Percentiles rank a stretch among this genome's conserved stretches.
Evolutionary conservation across 345 rosid genomes (phyloP).

Genomic region (Arabidopsis thaliana): DNA sequence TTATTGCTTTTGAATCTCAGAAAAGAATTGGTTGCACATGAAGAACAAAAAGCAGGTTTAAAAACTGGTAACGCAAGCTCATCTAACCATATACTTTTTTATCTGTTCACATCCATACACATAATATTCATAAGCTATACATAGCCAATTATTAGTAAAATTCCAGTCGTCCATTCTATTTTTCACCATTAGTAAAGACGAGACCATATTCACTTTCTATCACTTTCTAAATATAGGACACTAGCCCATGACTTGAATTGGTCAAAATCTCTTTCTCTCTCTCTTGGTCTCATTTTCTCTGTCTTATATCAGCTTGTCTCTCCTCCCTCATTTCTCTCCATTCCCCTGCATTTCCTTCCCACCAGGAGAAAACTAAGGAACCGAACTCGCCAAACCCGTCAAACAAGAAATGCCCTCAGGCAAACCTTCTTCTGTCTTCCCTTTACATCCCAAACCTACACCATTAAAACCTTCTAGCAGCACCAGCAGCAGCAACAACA

Average conservation of each 20-base stretch:
- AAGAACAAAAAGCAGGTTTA: not conserved
- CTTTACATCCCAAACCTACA: constrained; percentile 46
- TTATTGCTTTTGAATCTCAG: constrained; percentile 20
- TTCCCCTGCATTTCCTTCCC: constrained; percentile 48
- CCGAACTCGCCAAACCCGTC: constrained; percentile 38
- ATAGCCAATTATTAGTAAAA: constrained; percentile 41
- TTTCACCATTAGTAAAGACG: constrained; percentile 39
- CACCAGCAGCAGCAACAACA: constrained; percentile 38
- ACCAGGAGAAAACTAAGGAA: constrained; percentile 54
- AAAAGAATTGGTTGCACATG: not conserved
- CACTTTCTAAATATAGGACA: constrained; percentile 45
- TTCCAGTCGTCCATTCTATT: constrained; percentile 42
- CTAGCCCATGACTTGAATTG: constrained; percentile 46
- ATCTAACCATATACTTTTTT: constrained; percentile 32
- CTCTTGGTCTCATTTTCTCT: constrained; percentile 38
- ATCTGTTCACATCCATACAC: constrained; percentile 32
- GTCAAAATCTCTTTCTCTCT: constrained; percentile 45
- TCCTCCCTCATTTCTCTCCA: constrained; percentile 59
- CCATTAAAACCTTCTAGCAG: constrained; percentile 45
- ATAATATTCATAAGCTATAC: constrained; percentile 30
- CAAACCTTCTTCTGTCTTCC: constrained; percentile 62
- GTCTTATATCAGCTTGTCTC: constrained; percentile 46
- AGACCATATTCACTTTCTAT: constrained; percentile 38
- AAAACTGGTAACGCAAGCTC: constrained; percentile 32
- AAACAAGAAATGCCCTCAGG: constrained; percentile 61